Percentiles rank a stretch among this genome's conserved stretches.
These are phyloP conservation scores for Botryotinia convoluta DNA, from an alignment of 2,329 filamentous ascomycete species.

Conservation along the genomic window DNA sequence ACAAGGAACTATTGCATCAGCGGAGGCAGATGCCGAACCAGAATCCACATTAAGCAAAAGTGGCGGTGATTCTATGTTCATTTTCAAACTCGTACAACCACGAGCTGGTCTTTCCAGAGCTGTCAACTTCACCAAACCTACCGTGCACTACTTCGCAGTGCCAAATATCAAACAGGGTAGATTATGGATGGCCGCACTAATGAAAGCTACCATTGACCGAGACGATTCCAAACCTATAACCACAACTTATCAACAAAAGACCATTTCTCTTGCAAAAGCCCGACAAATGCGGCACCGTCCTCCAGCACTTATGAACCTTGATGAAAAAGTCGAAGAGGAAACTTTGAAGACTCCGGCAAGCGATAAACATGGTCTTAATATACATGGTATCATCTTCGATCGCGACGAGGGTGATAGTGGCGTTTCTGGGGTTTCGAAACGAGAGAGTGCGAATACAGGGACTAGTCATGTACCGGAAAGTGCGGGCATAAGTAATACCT, in stretches of 20 bases:
- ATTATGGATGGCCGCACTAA: slow-evolving; percentile 95
- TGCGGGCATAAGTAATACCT: slow-evolving; percentile 15
- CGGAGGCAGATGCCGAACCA: slow-evolving; percentile 43
- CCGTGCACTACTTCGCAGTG: slow-evolving; percentile 95
- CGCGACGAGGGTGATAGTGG: slow-evolving; percentile 38
- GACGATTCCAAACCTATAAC: slow-evolving; percentile 78
- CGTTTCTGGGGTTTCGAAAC: slow-evolving; percentile 37
- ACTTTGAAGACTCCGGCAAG: slow-evolving; percentile 34
- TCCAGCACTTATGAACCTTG: slow-evolving; percentile 77
- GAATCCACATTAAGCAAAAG: slow-evolving; percentile 38
- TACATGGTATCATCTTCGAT: slow-evolving; percentile 38
- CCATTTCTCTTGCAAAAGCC: slow-evolving; percentile 87
- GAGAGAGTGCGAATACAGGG: slow-evolving; percentile 23
- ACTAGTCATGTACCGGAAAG: not conserved
- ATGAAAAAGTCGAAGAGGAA: slow-evolving; percentile 43
- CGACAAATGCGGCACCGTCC: slow-evolving; percentile 84
- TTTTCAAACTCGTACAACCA: slow-evolving; percentile 95
- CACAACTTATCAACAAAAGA: slow-evolving; percentile 95
- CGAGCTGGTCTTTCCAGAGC: slow-evolving; percentile 82
- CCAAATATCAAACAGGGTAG: slow-evolving; percentile 85
- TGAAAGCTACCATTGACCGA: slow-evolving; percentile 98
- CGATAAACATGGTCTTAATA: slow-evolving; percentile 37
- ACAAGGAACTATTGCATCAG: slow-evolving; percentile 46
- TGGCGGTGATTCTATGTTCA: slow-evolving; percentile 74
- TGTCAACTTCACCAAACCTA: slow-evolving; percentile 96